phyloP scores from a whole-genome alignment of 768 basidiomycete species.

The Suillus variegatus region DNA sequence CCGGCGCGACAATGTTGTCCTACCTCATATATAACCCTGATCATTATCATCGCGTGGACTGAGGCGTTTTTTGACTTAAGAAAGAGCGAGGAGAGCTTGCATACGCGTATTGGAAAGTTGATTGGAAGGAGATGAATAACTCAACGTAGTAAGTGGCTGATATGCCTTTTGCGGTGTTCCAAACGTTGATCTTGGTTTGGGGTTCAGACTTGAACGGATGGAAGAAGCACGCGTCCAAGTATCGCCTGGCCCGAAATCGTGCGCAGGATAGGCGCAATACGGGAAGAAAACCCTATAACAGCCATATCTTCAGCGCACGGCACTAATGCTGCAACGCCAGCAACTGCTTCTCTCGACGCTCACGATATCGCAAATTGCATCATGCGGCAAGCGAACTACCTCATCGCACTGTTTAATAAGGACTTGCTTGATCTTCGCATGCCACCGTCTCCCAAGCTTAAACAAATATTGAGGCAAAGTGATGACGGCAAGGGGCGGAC shows the following conservation, averaged over 20 bases:
- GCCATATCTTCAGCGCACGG: constrained; percentile 69
- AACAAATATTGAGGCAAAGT: constrained; percentile 47
- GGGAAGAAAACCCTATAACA: constrained; percentile 91
- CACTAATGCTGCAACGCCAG: constrained; percentile 55
- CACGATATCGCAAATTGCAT: constrained; percentile 98
- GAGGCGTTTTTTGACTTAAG: constrained; percentile 35
- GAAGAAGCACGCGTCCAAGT: constrained; percentile 81
- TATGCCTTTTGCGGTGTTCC: constrained; percentile 10
- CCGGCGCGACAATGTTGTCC: no score
- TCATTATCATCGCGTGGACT: no score
- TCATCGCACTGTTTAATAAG: constrained; percentile 97
- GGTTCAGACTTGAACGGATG: constrained; percentile 66
- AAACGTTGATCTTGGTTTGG: background rate
- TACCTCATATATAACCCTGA: no score
- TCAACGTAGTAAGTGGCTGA: constrained; percentile 58
- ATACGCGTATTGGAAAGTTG: constrained; percentile 73
- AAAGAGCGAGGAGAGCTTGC: constrained; percentile 80
- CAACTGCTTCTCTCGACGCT: constrained; percentile 89
- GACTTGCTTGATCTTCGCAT: constrained; percentile 87
- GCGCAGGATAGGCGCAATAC: constrained; percentile 82
- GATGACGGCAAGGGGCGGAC: constrained; percentile 69
- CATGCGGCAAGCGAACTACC: constrained; percentile 97
- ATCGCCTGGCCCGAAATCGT: constrained; percentile 97
- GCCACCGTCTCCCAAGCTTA: constrained; percentile 82
- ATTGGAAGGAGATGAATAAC: constrained; percentile 88